Evolutionary conservation across 139 green algal species (phyloP).

Genomic region (Auxenochlorella protothecoides): DNA sequence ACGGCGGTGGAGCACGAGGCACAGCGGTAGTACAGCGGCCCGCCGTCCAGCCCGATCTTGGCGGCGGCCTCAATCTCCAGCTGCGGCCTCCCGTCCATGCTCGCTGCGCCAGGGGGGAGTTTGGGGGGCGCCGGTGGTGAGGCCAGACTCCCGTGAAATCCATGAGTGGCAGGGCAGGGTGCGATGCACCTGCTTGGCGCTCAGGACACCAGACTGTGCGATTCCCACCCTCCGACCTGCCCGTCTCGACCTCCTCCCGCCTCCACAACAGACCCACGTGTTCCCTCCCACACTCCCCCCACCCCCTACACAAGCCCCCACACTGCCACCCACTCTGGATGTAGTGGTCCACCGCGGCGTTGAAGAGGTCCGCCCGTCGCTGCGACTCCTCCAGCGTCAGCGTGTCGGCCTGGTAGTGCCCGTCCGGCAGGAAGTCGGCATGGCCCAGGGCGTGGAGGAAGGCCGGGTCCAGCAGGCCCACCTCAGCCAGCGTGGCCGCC

Average conservation of each 20-base stretch:
- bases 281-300: too few species aligned
- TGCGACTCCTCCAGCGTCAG: constrained; percentile 23
- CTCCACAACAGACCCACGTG: too few species aligned
- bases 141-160: neutral
- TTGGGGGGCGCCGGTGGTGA: neutral
- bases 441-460: constrained; percentile 21
- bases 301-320: neutral
- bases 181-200: too few species aligned
- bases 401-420: constrained; percentile 18
- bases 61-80: constrained; percentile 17
- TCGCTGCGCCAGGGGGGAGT: neutral
- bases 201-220: too few species aligned
- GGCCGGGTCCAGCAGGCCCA: constrained; percentile 18
- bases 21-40: constrained; percentile 19
- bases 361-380: constrained; percentile 23
- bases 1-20: neutral
- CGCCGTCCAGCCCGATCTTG: constrained; percentile 20
- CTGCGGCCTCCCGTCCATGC: constrained; percentile 15
- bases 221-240: too few species aligned
- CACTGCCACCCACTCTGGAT: neutral
- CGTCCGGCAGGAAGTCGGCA: constrained; percentile 22
- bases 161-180: neutral
- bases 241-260: too few species aligned
- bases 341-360: constrained; percentile 24
- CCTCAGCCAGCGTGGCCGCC: constrained; percentile 16